Percentiles rank a stretch among this genome's conserved stretches.
Conservation (phyloP, 2,329 filamentous ascomycete genomes). For the Ophiostoma piceae region DNA sequence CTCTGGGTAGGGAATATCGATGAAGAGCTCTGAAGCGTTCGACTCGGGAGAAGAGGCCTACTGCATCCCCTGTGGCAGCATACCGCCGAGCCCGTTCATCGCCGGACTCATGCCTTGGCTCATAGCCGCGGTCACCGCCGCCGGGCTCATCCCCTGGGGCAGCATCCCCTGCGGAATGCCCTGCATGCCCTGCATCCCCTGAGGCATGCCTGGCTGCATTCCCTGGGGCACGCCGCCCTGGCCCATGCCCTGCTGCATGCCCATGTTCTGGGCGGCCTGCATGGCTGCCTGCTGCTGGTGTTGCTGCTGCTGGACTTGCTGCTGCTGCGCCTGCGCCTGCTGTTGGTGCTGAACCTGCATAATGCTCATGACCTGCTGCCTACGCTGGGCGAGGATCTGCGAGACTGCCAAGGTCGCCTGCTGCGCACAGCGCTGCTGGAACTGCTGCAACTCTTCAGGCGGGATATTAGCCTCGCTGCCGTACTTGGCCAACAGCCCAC, state of each 20-base stretch:
- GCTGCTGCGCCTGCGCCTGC: slow-evolving; percentile 34
- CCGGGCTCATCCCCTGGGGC: slow-evolving; percentile 22
- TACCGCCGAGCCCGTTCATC: slow-evolving; percentile 44
- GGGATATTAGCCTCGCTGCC: slow-evolving; percentile 45
- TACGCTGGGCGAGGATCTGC: slow-evolving; percentile 30
- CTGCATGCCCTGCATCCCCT: slow-evolving; percentile 25
- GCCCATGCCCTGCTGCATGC: slow-evolving; percentile 19
- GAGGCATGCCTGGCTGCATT: slow-evolving; percentile 20
- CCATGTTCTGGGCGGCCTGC: slow-evolving; percentile 19
- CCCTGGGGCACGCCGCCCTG: slow-evolving; percentile 17
- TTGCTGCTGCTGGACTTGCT: slow-evolving; percentile 35
- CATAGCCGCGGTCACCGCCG: slow-evolving; percentile 20
- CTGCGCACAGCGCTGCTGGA: slow-evolving; percentile 40
- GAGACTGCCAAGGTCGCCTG: slow-evolving; percentile 22
- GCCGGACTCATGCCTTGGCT: slow-evolving; percentile 22
- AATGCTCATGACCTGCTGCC: slow-evolving; percentile 22
- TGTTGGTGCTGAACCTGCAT: slow-evolving; percentile 2
- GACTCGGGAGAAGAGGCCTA: slow-evolving; percentile 10
- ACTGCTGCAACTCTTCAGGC: slow-evolving; percentile 40
- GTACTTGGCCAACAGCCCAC: slow-evolving; percentile 35
- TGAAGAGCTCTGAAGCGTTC: too few species aligned
- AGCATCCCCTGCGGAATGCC: slow-evolving; percentile 25
- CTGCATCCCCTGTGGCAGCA: slow-evolving; percentile 47
- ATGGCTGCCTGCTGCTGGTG: slow-evolving; percentile 24
- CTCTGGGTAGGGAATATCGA: too few species aligned